Evolutionary conservation across 345 rosid genomes (phyloP), one percentile per base, ranked within the genome.

Genomic region (Brassica rapa): DNA sequence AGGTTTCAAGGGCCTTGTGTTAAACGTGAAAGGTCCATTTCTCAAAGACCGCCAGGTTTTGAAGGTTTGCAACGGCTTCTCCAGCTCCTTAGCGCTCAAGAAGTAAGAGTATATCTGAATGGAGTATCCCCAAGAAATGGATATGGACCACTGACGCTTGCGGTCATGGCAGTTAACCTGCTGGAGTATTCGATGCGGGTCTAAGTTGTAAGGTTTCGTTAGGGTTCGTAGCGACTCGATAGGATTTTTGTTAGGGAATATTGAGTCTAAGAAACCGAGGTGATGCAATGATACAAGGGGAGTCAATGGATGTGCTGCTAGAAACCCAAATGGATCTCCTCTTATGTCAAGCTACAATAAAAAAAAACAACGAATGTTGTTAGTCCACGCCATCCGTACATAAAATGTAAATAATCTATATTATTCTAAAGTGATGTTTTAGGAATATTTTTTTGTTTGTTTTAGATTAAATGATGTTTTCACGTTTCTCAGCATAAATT

Each of bases 251-350:
- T 81, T 78, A 0, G 97, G 97, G 71, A 91, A 86, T 39, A 91
- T 68, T 8, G 98, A 76, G 30, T 76, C 84, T 66, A 89, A 68
- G 51, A 75, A 62, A 16, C 82, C 94, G 1, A 93, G 75, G 80
- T 93, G 97, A 83, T 93, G 97, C 64, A 93, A 81, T 0, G 96
- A 88, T 69, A 93, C 83, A 19, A 91, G 87, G 2, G 97, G 96
- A 3, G 86, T 81, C 24, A 83, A 37, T 1, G 98, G 98, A 70
- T 91, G 97, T 11, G 98, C 96, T 23, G 91, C 89, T 14, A 91
- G 75, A 8, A 84, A 81, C 19, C 97, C 97, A 46, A 81, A 93
- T 3, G 91, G 85, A 64, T 86, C 85, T 67, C 90, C 97, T 77
- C 89, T 85, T 9, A 93, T 86, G 70, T 93, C 97, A 66, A 90